Base-by-base conservation (phyloP, 1,284 basidiomycete species). In the Lentinula novae-zelandiae region DNA sequence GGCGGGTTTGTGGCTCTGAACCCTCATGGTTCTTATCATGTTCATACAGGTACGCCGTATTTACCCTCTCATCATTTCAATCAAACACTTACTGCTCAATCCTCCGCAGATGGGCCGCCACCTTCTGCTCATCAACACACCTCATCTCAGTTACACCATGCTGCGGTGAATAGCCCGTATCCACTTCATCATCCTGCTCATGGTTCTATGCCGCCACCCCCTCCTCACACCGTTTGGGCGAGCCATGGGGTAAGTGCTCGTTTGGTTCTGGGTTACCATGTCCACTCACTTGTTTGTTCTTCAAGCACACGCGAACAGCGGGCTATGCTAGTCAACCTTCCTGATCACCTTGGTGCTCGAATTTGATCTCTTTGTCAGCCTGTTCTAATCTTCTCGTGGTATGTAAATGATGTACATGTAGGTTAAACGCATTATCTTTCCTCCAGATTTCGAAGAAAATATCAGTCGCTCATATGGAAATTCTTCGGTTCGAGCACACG, bases 131-230 rank as follows among this genome's bases (percentile, higher is more conserved):
- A 4, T 27, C 46, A 57, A 31, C 38, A 22, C 44, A 31, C 34
- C n/a, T 22, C 31, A 10, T 42, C 36, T 13, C 46, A 40, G 10
- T 17, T 39, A 34, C 40, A 52, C 36, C 39, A 52, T 13, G 31
- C 34, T 2, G n/a, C 17, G 22, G 20, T 15, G n/a, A 49, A 38
- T 38, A 20, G 36, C 39, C 3, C 22, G 13, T 42, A 40, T 52
- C 9, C 34, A 44, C 9, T 17, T 46, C n/a, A 58, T 22, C 38
- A 58, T 52, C 22, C 36, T 42, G 34, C 33, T 39, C 57, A 51
- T 58, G 57, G 57, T 5, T 31, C 49, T 27, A 58, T 58, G 27
- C 57, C 54, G 10, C 38, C 53, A n/a, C 44, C 36, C 33, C 22
- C 52, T 38, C 36, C 34, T 33, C 53, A 46, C n/a, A 20, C 27